These are phyloP conservation scores for Cymodocea nodosa DNA, from an alignment of 116 monocot genomes.

Conservation along the genomic window DNA sequence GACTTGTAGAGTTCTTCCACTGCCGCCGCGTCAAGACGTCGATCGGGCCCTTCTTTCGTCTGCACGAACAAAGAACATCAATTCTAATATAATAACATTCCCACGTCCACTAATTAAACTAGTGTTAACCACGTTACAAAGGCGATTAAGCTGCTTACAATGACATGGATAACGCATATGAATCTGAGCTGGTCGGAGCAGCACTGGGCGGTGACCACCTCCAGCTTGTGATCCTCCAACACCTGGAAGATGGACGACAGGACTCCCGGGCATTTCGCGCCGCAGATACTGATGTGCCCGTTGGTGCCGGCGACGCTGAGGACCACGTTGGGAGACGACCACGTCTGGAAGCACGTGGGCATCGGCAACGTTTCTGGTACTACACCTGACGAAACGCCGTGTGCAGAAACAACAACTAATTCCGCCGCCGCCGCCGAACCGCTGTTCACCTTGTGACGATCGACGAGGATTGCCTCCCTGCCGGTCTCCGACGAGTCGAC, in stretches of 20 bases:
- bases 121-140: background rate
- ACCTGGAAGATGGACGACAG: slow-evolving; percentile 18
- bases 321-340: slow-evolving; percentile 44
- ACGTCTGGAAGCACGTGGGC: slow-evolving; percentile 26
- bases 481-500: background rate
- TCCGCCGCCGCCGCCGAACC: background rate
- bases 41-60: slow-evolving; percentile 18
- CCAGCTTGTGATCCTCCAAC: slow-evolving; percentile 43
- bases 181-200: slow-evolving; percentile 29
- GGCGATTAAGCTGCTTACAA: slow-evolving; percentile 34
- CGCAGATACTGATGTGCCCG: slow-evolving; percentile 40
- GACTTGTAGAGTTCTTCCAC: slow-evolving; percentile 33
- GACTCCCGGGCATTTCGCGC: slow-evolving; percentile 21
- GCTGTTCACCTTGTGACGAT: slow-evolving; percentile 8
- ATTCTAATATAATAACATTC: no score
- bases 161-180: slow-evolving; percentile 54
- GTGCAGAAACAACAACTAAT: background rate
- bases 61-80: background rate
- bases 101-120: no score
- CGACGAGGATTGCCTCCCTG: slow-evolving; percentile 23
- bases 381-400: no score
- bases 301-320: slow-evolving; percentile 42
- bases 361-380: background rate
- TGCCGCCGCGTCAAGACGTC: slow-evolving; percentile 18
- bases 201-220: slow-evolving; percentile 28